Evolutionary conservation across 2,329 filamentous ascomycete genomes (phyloP).

Genomic region (Aspergillus glaucus): DNA sequence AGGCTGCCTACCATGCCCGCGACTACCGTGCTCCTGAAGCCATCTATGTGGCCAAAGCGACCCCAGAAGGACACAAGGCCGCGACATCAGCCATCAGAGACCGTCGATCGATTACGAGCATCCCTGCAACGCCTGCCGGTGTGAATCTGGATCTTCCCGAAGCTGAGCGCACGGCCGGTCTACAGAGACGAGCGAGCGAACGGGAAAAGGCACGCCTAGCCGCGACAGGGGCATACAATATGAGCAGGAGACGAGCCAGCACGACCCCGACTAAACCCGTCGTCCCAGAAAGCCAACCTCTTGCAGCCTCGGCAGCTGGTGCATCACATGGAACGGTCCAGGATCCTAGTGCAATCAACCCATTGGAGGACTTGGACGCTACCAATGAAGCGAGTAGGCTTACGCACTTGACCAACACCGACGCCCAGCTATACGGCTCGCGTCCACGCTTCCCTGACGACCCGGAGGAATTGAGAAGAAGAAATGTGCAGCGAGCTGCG

Average conservation of each 20-base stretch:
- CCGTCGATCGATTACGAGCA: conserved; percentile 11
- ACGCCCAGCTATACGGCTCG: conserved; percentile 73
- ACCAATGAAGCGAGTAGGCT: conserved; percentile 54
- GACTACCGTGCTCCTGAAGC: conserved; percentile 46
- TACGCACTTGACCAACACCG: conserved; percentile 59
- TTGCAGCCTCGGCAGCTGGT: conserved; percentile 65
- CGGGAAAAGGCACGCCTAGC: conserved; percentile 64
- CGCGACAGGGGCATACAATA: conserved; percentile 68
- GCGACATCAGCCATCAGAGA: conserved; percentile 56
- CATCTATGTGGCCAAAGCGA: conserved; percentile 37
- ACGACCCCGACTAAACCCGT: conserved; percentile 50
- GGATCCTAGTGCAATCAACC: conserved; percentile 32
- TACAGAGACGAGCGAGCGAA: conserved; percentile 36
- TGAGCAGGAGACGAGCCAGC: conserved; percentile 55
- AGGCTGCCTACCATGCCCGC: conserved; percentile 54
- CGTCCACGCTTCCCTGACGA: conserved; percentile 66
- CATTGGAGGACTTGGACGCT: conserved; percentile 39
- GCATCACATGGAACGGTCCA: conserved; percentile 50
- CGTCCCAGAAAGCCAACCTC: conserved; percentile 43
- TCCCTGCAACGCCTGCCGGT: conserved; percentile 7
- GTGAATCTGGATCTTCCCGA: conserved; percentile 47
- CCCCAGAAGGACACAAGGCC: conserved; percentile 64
- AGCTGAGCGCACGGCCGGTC: conserved; percentile 59
- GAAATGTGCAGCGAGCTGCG: conserved; percentile 70
- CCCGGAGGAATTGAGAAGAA: conserved; percentile 64